Base-by-base conservation (phyloP, 257 asterid genomes). In the Buddleja alternifolia region DNA sequence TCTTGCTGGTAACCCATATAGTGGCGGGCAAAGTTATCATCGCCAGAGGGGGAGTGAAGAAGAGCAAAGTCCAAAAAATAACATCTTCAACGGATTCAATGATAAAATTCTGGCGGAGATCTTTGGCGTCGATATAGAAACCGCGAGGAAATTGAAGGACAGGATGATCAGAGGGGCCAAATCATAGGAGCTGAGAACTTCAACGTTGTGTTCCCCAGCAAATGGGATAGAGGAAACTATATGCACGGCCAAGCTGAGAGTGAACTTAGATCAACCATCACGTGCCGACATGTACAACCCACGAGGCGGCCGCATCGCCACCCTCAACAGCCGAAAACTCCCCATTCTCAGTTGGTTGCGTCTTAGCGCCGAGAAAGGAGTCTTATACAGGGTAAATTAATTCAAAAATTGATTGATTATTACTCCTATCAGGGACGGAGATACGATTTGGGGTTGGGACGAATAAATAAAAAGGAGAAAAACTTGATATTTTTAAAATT, bases 141-240 rank as follows among this genome's bases (percentile, higher is more conserved):
- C 64, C 0, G 78, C 71, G 4, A 59, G 75, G 73, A 82, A 20
- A 16, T 48, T 85, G 60, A 80, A 59, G 25, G 79, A 74, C 56
- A 63, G 36, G 25, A 75, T 0, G 88, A 82, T 19, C 6, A 3
- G 23, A 76, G 91, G 55, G 92, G 95, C 1, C 72, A 71, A 39
- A 85, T 88, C 6, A 79, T 88, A 12, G 59, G 52, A 5, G 95
- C 85, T 0, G 79, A 76, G 21, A 73, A 54, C 8, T 77, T 88
- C 1, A 65, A 64, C 1, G 20, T 85, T 1, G 55, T 77, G 14
- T 41, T 71, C 1, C 92, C 95, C 0, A 1, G 64, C 17, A 2
- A 83, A 88, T 25, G 92, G 90, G 0, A 6, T 83, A n/a, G 95
- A 88, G 32, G 90, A 85, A 23, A 88, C 92, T 23, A 10, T 85